Conservation (phyloP, 2,329 filamentous ascomycete genomes). For the Capronia epimyces region DNA sequence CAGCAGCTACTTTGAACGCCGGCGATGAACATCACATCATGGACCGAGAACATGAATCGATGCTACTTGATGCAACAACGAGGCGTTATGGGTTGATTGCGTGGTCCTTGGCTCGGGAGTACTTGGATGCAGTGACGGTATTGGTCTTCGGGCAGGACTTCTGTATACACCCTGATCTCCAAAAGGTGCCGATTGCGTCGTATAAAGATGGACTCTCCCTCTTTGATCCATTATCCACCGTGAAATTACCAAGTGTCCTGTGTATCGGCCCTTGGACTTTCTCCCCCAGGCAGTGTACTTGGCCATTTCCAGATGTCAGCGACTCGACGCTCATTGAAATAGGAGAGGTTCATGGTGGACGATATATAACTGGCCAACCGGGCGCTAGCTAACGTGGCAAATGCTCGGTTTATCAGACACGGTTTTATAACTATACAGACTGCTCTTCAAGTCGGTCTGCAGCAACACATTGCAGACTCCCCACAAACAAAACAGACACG, state of each 20-base stretch:
- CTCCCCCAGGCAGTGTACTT: too few relatives aligned
- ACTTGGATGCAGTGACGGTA: background rate
- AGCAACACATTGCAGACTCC: too few relatives aligned
- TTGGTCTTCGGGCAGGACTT: background rate
- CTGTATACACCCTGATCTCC: conserved; percentile 1
- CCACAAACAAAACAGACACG: background rate
- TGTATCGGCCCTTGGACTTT: too few relatives aligned
- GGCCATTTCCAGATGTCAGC: too few relatives aligned
- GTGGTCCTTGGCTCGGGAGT: background rate
- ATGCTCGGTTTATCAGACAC: background rate
- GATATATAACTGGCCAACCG: too few relatives aligned
- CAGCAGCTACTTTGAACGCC: conserved; percentile 86
- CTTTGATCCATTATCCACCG: background rate
- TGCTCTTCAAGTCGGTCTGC: too few relatives aligned
- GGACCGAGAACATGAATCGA: background rate
- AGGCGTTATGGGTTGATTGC: conserved; percentile 4
- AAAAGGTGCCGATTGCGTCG: background rate
- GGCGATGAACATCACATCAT: conserved; percentile 52
- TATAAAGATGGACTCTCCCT: background rate
- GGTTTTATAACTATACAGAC: background rate
- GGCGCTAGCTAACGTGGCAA: background rate
- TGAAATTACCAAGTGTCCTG: background rate
- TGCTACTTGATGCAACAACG: conserved; percentile 2
- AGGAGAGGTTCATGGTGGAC: too few relatives aligned
- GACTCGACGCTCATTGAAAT: too few relatives aligned